phyloP scores from a whole-genome alignment of 2,329 filamentous ascomycete genomes.

The Nectriaceae sp. region DNA sequence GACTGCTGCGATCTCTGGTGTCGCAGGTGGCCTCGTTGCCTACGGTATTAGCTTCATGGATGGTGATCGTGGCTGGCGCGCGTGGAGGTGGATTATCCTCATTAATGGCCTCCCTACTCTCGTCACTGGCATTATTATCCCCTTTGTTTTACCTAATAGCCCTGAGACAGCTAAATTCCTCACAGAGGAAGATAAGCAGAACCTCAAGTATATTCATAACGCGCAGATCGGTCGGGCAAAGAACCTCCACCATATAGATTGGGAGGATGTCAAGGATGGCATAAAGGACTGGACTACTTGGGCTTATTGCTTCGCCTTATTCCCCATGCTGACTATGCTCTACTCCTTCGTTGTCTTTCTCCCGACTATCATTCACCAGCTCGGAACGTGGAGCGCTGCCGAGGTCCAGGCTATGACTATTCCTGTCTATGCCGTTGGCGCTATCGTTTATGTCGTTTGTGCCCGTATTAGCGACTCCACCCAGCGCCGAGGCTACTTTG shows the following conservation, averaged over 20 bases:
- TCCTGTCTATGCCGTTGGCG: slow-evolving; percentile 66
- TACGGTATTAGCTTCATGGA: slow-evolving; percentile 67
- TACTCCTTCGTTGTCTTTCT: slow-evolving; percentile 70
- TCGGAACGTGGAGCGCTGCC: slow-evolving; percentile 56
- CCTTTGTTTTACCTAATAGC: slow-evolving; percentile 59
- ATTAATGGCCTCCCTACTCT: slow-evolving; percentile 50
- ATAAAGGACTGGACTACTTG: slow-evolving; percentile 64
- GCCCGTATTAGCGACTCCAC: slow-evolving; percentile 60
- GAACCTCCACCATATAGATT: slow-evolving; percentile 29
- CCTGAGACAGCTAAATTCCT: slow-evolving; percentile 52
- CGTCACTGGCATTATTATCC: slow-evolving; percentile 54
- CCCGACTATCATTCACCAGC: slow-evolving; percentile 66
- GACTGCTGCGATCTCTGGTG: slow-evolving; percentile 61
- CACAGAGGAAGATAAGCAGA: slow-evolving; percentile 37
- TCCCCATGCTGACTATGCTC: slow-evolving; percentile 64
- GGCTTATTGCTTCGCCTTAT: slow-evolving; percentile 59
- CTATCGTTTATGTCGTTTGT: slow-evolving; percentile 58
- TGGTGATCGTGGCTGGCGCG: slow-evolving; percentile 55
- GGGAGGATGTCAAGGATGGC: slow-evolving; percentile 24
- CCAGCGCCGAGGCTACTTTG: slow-evolving; percentile 58
- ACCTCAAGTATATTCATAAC: slow-evolving; percentile 52
- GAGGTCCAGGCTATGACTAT: slow-evolving; percentile 69
- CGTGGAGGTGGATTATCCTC: slow-evolving; percentile 69
- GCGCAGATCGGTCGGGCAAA: slow-evolving; percentile 42
- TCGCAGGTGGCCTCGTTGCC: slow-evolving; percentile 65